phyloP scores from a whole-genome alignment of 768 basidiomycete genomes.

The Tulasnella sp. region DNA sequence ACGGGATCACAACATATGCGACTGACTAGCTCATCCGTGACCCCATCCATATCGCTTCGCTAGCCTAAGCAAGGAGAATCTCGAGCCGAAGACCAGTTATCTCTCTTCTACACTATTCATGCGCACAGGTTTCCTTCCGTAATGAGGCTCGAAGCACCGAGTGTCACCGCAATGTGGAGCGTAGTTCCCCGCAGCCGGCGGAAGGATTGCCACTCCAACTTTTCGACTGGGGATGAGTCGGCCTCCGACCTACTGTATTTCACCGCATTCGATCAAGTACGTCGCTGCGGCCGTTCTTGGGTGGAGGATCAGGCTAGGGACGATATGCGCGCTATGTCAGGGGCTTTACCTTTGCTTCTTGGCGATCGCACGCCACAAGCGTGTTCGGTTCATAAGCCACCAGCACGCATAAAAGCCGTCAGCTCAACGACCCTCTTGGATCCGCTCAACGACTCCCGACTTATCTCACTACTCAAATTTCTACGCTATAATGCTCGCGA shows the following conservation, averaged over 20 bases:
- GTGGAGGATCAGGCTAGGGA: not conserved
- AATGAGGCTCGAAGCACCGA: not conserved
- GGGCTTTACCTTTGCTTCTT: not conserved
- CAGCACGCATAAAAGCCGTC: no score
- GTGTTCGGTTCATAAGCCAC: not conserved
- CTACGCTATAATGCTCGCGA: not conserved
- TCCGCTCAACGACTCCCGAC: not conserved
- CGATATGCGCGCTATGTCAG: not conserved
- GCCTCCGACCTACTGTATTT: not conserved
- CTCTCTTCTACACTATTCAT: no score
- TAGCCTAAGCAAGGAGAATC: no score
- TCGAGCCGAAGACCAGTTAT: no score
- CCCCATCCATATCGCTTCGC: no score
- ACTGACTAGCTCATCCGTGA: no score
- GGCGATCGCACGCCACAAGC: not conserved
- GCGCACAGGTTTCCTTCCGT: no score
- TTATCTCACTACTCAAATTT: not conserved
- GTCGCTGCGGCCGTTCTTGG: not conserved
- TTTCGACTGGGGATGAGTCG: not conserved
- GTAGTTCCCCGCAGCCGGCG: not conserved
- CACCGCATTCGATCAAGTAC: not conserved
- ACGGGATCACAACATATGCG: no score
- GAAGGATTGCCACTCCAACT: not conserved
- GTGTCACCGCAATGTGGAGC: not conserved
- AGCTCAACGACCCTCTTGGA: not conserved